These are phyloP conservation scores for Curvularia eragrostidis DNA, from an alignment of 2,329 filamentous ascomycete species.

Conservation along the genomic window DNA sequence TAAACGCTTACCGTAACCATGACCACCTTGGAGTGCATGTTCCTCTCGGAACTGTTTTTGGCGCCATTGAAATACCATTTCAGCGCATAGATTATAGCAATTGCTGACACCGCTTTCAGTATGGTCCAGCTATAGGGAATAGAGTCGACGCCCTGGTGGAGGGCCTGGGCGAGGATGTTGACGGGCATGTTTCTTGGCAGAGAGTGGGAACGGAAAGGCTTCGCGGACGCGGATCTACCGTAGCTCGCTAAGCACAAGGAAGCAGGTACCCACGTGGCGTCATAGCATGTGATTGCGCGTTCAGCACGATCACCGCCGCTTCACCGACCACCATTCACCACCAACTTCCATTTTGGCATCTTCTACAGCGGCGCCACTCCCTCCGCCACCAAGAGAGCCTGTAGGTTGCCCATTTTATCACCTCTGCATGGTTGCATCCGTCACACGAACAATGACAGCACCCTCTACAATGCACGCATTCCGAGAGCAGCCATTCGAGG, in stretches of 20 bases:
- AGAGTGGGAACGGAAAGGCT: constrained; percentile 27
- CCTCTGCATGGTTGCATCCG: background rate
- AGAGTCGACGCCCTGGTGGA: constrained; percentile 61
- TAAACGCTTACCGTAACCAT: constrained; percentile 75
- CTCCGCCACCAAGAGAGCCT: constrained; percentile 15
- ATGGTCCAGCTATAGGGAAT: constrained; percentile 62
- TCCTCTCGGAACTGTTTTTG: constrained; percentile 74
- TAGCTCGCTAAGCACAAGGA: constrained; percentile 29
- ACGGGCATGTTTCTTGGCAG: constrained; percentile 63
- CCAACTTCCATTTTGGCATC: background rate
- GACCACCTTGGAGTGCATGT: constrained; percentile 92
- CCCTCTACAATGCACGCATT: constrained; percentile 6
- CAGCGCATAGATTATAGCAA: constrained; percentile 61
- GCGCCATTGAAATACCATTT: constrained; percentile 83
- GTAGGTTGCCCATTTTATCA: background rate
- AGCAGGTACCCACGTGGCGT: constrained; percentile 33
- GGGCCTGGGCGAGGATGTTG: constrained; percentile 62
- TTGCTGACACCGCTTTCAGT: constrained; percentile 60
- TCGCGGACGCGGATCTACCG: constrained; percentile 33
- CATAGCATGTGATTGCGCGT: constrained; percentile 40
- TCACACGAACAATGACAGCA: constrained; percentile 15
- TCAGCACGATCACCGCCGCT: constrained; percentile 18
- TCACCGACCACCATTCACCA: constrained; percentile 11
- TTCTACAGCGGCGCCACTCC: constrained; percentile 15
- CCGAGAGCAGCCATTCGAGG: constrained; percentile 19